phyloP scores from a whole-genome alignment of 768 basidiomycete species.

The Collybia sordida region DNA sequence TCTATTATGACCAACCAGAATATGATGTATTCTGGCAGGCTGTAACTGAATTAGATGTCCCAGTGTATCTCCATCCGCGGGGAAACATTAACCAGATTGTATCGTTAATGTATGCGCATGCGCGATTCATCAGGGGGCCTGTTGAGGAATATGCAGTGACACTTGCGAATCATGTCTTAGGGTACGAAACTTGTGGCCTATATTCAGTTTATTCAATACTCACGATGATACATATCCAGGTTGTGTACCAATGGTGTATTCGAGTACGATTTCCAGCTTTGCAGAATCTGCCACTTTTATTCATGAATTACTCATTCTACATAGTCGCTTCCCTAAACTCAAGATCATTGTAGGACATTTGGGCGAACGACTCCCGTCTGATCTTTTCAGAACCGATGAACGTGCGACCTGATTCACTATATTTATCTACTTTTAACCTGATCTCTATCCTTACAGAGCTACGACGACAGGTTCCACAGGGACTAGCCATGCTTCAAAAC shows the following conservation, averaged over 20 bases:
- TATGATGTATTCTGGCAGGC: conserved; percentile 38
- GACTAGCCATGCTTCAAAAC: conserved; percentile 38
- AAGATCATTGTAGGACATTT: conserved; percentile 43
- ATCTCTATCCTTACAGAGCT: conserved; percentile 25
- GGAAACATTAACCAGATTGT: conserved; percentile 24
- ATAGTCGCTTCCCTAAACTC: conserved; percentile 39
- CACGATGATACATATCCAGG: neutral
- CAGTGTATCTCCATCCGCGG: conserved; percentile 39
- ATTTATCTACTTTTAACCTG: neutral
- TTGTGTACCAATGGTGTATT: conserved; percentile 25
- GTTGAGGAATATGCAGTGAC: conserved; percentile 38
- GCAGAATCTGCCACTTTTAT: too few relatives aligned
- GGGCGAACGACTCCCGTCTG: conserved; percentile 41
- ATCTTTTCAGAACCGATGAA: conserved; percentile 37
- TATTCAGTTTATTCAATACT: neutral
- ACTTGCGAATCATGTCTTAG: conserved; percentile 38
- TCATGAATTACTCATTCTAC: neutral
- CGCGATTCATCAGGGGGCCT: conserved; percentile 30
- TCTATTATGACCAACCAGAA: conserved; percentile 37
- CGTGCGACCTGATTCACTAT: conserved; percentile 21
- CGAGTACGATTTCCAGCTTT: conserved; percentile 23
- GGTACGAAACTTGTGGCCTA: conserved; percentile 19
- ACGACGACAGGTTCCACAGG: conserved; percentile 20
- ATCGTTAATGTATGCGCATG: conserved; percentile 27
- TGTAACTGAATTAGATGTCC: conserved; percentile 36